These are phyloP conservation scores for Jimgerdemannia lactiflua DNA, from an alignment of 192 early-diverging fungal genomes.

Conservation along the genomic window DNA sequence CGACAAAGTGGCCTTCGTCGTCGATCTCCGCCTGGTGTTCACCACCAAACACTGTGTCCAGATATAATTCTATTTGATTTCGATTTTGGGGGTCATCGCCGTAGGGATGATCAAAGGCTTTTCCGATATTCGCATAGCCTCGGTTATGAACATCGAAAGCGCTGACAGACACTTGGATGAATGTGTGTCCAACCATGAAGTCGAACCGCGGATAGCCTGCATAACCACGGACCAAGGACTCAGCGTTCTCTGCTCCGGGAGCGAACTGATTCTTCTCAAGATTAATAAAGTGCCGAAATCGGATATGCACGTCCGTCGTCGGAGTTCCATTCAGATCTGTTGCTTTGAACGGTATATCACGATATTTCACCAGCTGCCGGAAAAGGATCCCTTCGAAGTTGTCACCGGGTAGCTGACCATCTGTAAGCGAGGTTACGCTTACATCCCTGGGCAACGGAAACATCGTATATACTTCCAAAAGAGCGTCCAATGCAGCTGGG, in stretches of 20 bases:
- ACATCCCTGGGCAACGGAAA: not conserved
- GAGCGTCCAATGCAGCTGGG: no score
- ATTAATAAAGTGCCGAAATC: not conserved
- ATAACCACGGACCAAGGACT: slow-evolving; percentile 20
- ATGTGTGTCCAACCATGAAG: slow-evolving; percentile 25
- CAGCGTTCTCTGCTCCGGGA: slow-evolving; percentile 18
- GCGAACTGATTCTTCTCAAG: slow-evolving; percentile 6
- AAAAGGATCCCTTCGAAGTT: slow-evolving; percentile 23
- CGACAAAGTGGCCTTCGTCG: not conserved
- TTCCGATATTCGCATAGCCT: slow-evolving; percentile 12
- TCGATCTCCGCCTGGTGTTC: not conserved
- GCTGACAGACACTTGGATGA: slow-evolving; percentile 29
- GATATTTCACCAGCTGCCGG: slow-evolving; percentile 17
- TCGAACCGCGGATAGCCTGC: slow-evolving; percentile 30
- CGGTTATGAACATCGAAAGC: slow-evolving; percentile 27
- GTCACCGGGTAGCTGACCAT: slow-evolving; percentile 10
- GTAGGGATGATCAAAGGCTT: slow-evolving; percentile 13
- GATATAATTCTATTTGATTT: not conserved
- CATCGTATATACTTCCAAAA: not conserved
- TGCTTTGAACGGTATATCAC: slow-evolving; percentile 17
- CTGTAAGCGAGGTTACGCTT: not conserved
- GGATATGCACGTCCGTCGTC: not conserved
- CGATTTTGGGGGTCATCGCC: not conserved
- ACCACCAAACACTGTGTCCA: not conserved
- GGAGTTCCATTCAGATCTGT: slow-evolving; percentile 26